Evolutionary conservation across 2,329 filamentous ascomycete species (phyloP).

Genomic region (Hypoxylon sp.): DNA sequence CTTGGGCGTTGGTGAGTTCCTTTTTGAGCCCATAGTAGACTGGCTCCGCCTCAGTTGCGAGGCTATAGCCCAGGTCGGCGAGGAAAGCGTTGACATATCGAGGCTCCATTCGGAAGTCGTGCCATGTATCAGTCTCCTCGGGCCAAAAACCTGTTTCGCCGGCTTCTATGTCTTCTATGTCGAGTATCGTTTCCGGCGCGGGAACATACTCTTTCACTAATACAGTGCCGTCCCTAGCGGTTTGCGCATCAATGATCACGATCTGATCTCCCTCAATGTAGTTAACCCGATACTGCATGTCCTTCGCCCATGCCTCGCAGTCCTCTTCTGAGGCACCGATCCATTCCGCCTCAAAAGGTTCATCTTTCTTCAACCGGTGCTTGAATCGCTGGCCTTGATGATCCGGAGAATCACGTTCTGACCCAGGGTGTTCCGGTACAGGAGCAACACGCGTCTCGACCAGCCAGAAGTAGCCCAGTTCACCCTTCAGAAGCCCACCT

Average conservation of each 20-base stretch:
- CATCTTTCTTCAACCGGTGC: not conserved
- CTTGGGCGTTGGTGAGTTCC: too few relatives aligned
- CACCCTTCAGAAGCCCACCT: not conserved
- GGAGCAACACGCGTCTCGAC: not conserved
- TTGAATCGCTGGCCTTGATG: not conserved
- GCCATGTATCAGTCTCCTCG: not conserved
- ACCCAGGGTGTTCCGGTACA: too few relatives aligned
- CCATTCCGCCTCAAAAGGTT: not conserved
- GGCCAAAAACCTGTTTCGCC: not conserved
- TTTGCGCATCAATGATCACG: slow-evolving; percentile 1
- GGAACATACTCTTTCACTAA: not conserved
- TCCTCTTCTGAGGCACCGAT: slow-evolving; percentile 10
- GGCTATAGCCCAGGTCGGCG: not conserved
- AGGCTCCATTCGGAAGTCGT: not conserved
- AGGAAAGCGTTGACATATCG: not conserved
- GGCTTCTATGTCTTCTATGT: not conserved
- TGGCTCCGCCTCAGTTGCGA: too few relatives aligned
- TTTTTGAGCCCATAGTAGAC: too few relatives aligned
- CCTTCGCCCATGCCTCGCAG: slow-evolving; percentile 6
- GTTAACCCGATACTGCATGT: slow-evolving; percentile 6
- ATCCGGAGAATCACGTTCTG: not conserved
- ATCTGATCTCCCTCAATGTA: slow-evolving; percentile 7
- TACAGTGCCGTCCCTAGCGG: slow-evolving; percentile 10
- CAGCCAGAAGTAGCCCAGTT: not conserved
- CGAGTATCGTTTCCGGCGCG: not conserved